phyloP scores from a whole-genome alignment of 2,329 filamentous ascomycete species.

The Xenoacremonium recifei region DNA sequence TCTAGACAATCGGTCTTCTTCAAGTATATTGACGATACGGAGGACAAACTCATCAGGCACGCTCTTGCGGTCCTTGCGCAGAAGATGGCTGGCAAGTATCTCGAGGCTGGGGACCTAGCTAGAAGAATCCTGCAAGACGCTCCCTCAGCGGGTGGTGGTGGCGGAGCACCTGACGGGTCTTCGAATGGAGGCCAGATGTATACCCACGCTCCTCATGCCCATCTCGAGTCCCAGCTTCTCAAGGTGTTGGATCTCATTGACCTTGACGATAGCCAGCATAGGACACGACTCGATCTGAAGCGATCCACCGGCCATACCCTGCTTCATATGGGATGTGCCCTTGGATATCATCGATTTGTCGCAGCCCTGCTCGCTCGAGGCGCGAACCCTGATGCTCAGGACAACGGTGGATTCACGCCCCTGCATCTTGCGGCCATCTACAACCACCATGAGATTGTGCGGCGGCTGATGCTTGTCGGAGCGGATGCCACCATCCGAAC shows the following conservation, averaged over 20 bases:
- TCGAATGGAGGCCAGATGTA: constrained; percentile 41
- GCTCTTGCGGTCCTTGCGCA: constrained; percentile 63
- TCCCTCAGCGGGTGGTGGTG: constrained; percentile 42
- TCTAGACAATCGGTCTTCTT: constrained; percentile 54
- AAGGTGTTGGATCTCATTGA: constrained; percentile 77
- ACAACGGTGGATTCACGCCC: constrained; percentile 78
- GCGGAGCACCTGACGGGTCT: no score
- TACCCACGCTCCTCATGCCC: constrained; percentile 42
- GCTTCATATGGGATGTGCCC: constrained; percentile 74
- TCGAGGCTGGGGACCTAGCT: constrained; percentile 61
- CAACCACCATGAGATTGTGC: constrained; percentile 72
- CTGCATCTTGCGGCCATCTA: constrained; percentile 80
- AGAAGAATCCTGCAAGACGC: constrained; percentile 55
- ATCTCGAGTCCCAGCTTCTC: constrained; percentile 67
- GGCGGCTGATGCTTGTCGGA: constrained; percentile 69
- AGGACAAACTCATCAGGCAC: constrained; percentile 66
- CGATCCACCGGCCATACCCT: constrained; percentile 72
- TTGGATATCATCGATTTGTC: constrained; percentile 73
- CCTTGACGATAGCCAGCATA: constrained; percentile 68
- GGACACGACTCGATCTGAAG: constrained; percentile 65
- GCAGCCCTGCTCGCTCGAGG: constrained; percentile 74
- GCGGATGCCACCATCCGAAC: constrained; percentile 71
- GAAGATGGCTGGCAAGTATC: constrained; percentile 62
- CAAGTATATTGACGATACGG: constrained; percentile 71
- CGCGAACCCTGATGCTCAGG: constrained; percentile 71